Evolutionary conservation across 2,329 filamentous ascomycete species (phyloP).

Genomic region (Neonectria neomacrospora): DNA sequence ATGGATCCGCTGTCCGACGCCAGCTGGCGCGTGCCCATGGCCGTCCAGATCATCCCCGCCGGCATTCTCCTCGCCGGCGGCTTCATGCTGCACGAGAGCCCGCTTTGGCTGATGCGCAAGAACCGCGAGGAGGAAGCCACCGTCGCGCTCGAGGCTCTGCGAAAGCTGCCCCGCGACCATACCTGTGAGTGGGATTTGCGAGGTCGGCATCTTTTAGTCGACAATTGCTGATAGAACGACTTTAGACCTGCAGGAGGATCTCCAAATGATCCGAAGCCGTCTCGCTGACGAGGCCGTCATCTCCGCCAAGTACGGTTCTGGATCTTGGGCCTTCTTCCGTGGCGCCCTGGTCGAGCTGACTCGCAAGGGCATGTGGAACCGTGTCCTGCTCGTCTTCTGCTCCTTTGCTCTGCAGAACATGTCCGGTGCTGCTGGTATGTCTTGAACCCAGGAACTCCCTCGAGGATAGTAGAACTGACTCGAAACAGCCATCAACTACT

Average conservation of each 20-base stretch:
- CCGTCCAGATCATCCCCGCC: constrained; percentile 58
- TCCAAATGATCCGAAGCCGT: constrained; percentile 56
- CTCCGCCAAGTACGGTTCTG: constrained; percentile 47
- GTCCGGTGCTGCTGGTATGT: constrained; percentile 52
- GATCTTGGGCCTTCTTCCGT: constrained; percentile 49
- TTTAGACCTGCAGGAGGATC: constrained; percentile 58
- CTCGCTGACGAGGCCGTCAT: constrained; percentile 50
- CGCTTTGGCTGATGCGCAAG: constrained; percentile 52
- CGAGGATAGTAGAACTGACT: constrained; percentile 13
- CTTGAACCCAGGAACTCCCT: rapidly evolving
- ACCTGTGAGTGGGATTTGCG: constrained; percentile 37
- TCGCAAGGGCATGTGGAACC: constrained; percentile 55
- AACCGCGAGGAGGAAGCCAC: constrained; percentile 48
- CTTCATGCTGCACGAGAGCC: constrained; percentile 57
- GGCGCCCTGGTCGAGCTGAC: constrained; percentile 50
- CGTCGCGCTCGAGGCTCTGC: constrained; percentile 50
- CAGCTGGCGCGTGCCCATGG: constrained; percentile 62
- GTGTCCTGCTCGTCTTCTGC: constrained; percentile 51
- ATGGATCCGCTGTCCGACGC: constrained; percentile 48
- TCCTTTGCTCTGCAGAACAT: constrained; percentile 54
- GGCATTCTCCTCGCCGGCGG: constrained; percentile 56
- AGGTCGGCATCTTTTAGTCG: too few species aligned
- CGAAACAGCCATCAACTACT: constrained; percentile 54
- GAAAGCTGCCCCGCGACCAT: constrained; percentile 56
- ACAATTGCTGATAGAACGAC: constrained; percentile 11